phyloP scores from a whole-genome alignment of 768 basidiomycete genomes.

The Leccinum boreale region DNA sequence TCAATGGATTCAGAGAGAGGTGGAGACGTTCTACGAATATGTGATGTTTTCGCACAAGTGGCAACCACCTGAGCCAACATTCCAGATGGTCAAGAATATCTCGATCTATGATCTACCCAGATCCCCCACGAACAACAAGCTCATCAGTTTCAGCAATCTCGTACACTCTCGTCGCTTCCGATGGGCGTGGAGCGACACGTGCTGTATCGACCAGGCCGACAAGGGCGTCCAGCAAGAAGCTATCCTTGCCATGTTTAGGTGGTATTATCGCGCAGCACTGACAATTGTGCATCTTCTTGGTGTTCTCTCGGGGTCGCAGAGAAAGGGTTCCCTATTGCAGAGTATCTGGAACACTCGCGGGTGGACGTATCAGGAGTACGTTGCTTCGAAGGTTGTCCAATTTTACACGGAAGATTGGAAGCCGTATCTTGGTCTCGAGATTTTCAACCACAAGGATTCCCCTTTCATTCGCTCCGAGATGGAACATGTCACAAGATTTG shows the following conservation, averaged over 20 bases:
- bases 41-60: not conserved
- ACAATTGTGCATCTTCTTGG: not conserved
- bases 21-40: not conserved
- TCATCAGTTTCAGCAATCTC: not conserved
- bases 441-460: not conserved
- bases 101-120: not conserved
- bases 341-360: not conserved
- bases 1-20: not conserved
- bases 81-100: not conserved
- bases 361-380: not conserved
- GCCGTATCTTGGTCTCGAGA: not conserved
- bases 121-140: not conserved
- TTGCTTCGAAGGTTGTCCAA: not conserved
- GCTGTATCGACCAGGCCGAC: not conserved
- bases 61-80: not conserved
- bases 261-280: not conserved
- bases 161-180: not conserved
- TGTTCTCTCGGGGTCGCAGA: not conserved
- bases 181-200: not conserved
- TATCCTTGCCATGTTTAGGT: not conserved
- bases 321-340: not conserved
- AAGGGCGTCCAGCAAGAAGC: not conserved
- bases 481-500: not conserved
- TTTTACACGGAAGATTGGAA: not conserved
- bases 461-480: not conserved